Base-by-base conservation (phyloP, 2,329 filamentous ascomycete species). In the Monosporascus sp. region DNA sequence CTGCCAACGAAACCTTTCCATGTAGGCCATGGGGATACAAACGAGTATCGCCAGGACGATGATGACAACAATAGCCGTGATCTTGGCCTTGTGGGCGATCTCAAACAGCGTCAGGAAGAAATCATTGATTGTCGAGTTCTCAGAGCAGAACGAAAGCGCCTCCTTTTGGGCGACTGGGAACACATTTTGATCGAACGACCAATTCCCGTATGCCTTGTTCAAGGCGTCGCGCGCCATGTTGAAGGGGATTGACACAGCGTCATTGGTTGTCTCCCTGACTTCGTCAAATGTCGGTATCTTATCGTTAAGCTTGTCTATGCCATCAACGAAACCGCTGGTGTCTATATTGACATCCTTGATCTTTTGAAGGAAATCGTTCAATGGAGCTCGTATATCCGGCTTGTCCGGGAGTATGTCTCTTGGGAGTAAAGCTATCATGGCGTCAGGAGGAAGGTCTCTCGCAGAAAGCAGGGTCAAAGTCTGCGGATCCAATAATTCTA, bases 151-250 rank as follows among this genome's bases (percentile, higher is more conserved):
- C 1, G 81, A 86, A 50, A 99, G 77, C 38, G 84, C 75, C 69
- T 95, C 81, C 74, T 96, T 96, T 61, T 86, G 74, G 1, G 94
- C 91, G 3, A 96, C 80, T 0, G 92, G 90, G 62, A 99, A 93
- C 9, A 87, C 71, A 14, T 82, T 81, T 17, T 84, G 79, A 66
- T 97, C 84, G 67, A 97, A 96, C 34, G 77, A 79, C 76, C 91
- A 97, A 56, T 75, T 80, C 48, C 83, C 81, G 63, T 94, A 81
- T 36, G 80, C 84, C 15, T 84, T 73, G 59, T 90, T 87, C 63
- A 99, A 80, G 47, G 88, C 74, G 56, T 77, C 73, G 62, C 88
- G 89, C 63, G 97, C 83, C 56, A 90, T 75, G 62, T 93, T 80
- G 68, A 99, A 97, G 0, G 94, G 94, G 1, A 86, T 72, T 2